Base-by-base conservation (phyloP, 2,329 filamentous ascomycete genomes). In the Fusarium incarnatum region DNA sequence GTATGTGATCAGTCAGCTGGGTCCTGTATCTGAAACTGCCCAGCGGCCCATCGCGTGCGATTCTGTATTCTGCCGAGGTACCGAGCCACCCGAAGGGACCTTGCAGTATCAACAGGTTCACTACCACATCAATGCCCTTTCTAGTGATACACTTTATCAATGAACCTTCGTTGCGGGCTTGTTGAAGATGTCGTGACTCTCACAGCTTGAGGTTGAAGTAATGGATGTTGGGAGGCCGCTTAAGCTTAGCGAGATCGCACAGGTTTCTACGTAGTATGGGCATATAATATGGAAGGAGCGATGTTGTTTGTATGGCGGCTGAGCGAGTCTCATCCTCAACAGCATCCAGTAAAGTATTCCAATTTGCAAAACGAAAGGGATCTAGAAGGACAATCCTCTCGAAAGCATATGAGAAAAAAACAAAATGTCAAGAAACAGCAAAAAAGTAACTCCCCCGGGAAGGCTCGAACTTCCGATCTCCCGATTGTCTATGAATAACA, bases 381-480 rank as follows among this genome's bases (percentile, higher is more conserved):
- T 8, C 11, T 6, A 9, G 0, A 22, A 10, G 10, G 16, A 28
- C 11, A 10, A 25, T 6, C 8, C 4, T 27, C 12, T 44, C 1
- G 5, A 13, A 7, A 4, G 8, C 9, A 11, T 6, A 11, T 6
- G 22, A 22, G 22, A 22, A 22, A 22, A 22, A 22, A 22, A 22
- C 22, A 5, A 22, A 22, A 22, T 22, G 22, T 22, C 22, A 22
- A 22, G 22, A 22, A 22, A 22, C 22, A 22, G 22, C 15, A 48
- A 45, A 57, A 57, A 64, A 20, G 2, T 20, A 27, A 15, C 67
- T 75, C 73, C 73, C 73, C 73, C 73, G 73, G 73, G 67, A 75
- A 75, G 73, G 73, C 65, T 75, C 73, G 73, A 75, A 75, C 73
- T 75, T 73, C 69, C 71, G 71, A 75, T 75, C 73, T 75, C 72